Conservation (phyloP, 2,329 filamentous ascomycete species). For the Atkinsonella hypoxylon region DNA sequence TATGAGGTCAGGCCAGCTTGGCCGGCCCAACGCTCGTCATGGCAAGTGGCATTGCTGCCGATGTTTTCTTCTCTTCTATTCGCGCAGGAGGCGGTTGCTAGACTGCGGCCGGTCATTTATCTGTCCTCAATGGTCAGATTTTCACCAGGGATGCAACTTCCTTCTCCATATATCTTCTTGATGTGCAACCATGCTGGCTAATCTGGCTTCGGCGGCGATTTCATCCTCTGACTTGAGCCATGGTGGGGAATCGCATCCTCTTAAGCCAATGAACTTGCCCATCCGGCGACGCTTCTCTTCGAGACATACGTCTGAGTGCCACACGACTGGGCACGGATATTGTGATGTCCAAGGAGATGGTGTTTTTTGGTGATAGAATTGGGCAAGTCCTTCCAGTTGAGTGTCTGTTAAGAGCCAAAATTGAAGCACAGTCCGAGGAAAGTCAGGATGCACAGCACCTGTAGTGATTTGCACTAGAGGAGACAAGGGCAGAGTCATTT, state of each 20-base stretch:
- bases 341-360: constrained; percentile 39
- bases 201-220: constrained; percentile 31
- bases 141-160: constrained; percentile 27
- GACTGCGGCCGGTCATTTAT: background rate
- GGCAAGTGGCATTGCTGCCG: constrained; percentile 3
- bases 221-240: constrained; percentile 33
- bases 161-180: constrained; percentile 36
- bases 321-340: constrained; percentile 59
- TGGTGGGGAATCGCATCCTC: constrained; percentile 36
- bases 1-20: background rate
- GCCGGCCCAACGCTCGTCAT: background rate
- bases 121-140: background rate
- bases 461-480: constrained; percentile 54
- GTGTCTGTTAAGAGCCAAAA: constrained; percentile 64
- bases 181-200: constrained; percentile 18
- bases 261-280: constrained; percentile 61
- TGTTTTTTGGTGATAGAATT: constrained; percentile 61
- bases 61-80: background rate
- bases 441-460: constrained; percentile 51
- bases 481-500: constrained; percentile 53
- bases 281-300: constrained; percentile 62
- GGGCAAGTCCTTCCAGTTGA: constrained; percentile 57
- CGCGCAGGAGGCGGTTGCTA: background rate
- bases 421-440: constrained; percentile 53
- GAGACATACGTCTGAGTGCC: constrained; percentile 39